Evolutionary conservation across 2,329 filamentous ascomycete genomes (phyloP), one percentile per base, ranked within the genome.

Genomic region (Stenocarpella maydis): DNA sequence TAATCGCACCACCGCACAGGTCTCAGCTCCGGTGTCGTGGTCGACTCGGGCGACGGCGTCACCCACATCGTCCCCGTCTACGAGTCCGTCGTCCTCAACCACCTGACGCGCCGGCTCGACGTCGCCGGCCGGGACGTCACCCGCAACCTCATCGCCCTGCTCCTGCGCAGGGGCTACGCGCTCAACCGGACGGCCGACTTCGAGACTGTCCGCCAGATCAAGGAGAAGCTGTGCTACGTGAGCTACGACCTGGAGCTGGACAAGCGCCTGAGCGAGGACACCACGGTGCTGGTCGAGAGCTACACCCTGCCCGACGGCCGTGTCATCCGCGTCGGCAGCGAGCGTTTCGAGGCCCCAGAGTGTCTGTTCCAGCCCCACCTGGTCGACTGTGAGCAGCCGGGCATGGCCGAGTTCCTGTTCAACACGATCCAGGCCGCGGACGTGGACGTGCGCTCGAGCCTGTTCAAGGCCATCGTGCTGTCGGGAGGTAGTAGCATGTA

Each of bases 401-500:
- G 96, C 71, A 96, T 99, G 72, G 95, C 94, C 76, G 96, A 99
- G 79, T 95, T 98, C 81, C 86, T 99, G 47, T 99, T 99, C 89
- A 98, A 99, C 85, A 99, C 95, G 24, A 99, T 99, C 78, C 96
- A 98, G 82, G 85, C 92, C 9, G 95, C 96, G 71, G 96, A 98
- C 75, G 94, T 99, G 67, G 96, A 99, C 78, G 94, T 99, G 53
- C 91, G 96, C 73, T 91, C 92, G 65, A 97, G 94, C 72, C 86
- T 99, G 71, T 99, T 96, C 88, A 98, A 97, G 86, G 96, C 96
- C 15, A 95, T 99, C 76, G 96, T 99, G 71, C 87, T 99, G 67
- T 98, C 94, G 50, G 96, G 96, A 74, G 96, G 96, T 74, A 97
- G 93, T 86, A 97, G 93, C 90, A 99, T 99, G 96, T 99, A 99